A percentile compares a stretch with the other conserved stretches of the same genome.
phyloP scores from a whole-genome alignment of 768 basidiomycete species.

The Podaxis sp. region DNA sequence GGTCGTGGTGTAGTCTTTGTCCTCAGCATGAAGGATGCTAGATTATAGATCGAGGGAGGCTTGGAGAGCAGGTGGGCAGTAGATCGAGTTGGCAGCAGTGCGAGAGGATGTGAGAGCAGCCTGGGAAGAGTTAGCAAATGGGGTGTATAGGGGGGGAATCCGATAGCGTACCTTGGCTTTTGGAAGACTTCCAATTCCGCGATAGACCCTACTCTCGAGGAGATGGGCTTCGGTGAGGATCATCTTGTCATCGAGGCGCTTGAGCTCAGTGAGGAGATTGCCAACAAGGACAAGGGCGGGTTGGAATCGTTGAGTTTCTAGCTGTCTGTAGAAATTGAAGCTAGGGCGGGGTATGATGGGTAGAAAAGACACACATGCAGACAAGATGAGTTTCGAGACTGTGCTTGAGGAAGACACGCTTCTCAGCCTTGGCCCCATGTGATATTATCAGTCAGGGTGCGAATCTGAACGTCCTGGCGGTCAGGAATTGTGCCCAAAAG shows the following conservation, averaged over 20 bases:
- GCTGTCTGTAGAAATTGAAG: slow-evolving; percentile 44
- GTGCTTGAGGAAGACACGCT: slow-evolving; percentile 97
- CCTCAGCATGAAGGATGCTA: slow-evolving; percentile 89
- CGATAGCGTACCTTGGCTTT: slow-evolving; percentile 72
- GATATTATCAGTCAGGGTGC: slow-evolving; percentile 84
- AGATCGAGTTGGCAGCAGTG: slow-evolving; percentile 94
- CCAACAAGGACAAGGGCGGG: slow-evolving; percentile 82
- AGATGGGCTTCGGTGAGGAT: slow-evolving; percentile 96
- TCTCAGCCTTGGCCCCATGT: slow-evolving; percentile 87
- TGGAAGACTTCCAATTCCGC: slow-evolving; percentile 83
- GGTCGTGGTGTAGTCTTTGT: slow-evolving; percentile 96
- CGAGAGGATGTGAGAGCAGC: slow-evolving; percentile 87
- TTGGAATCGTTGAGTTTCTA: slow-evolving; percentile 75
- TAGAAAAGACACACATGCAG: slow-evolving; percentile 46
- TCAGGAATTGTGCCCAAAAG: slow-evolving; percentile 80
- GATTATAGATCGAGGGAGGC: slow-evolving; percentile 51
- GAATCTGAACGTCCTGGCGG: slow-evolving; percentile 73
- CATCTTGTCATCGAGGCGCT: slow-evolving; percentile 95
- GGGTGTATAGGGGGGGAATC: not conserved
- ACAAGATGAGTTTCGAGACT: slow-evolving; percentile 89
- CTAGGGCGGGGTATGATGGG: not conserved
- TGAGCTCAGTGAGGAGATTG: slow-evolving; percentile 85
- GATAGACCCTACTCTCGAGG: slow-evolving; percentile 88
- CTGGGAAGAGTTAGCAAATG: slow-evolving; percentile 35
- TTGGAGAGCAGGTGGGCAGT: slow-evolving; percentile 59